These are phyloP conservation scores for Colletotrichum sp. DNA, from an alignment of 2,329 filamentous ascomycete genomes.

Conservation along the genomic window DNA sequence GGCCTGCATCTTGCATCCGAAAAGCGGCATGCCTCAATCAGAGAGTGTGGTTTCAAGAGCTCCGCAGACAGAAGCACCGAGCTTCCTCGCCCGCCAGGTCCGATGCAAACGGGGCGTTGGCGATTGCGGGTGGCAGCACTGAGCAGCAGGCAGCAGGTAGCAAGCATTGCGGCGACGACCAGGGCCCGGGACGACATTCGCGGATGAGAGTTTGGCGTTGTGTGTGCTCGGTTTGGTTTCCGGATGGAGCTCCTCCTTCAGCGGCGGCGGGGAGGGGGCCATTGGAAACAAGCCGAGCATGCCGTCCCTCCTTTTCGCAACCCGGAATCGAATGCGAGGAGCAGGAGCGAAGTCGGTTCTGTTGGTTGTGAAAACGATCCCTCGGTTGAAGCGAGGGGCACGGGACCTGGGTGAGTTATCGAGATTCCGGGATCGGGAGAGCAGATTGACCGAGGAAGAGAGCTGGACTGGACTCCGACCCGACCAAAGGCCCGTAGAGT, in stretches of 20 bases:
- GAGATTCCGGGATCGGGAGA: slow-evolving; percentile 4
- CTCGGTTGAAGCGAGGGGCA: background rate
- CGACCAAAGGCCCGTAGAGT: background rate
- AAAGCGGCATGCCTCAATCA: background rate
- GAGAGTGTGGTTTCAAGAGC: slow-evolving; percentile 11
- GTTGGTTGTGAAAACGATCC: background rate
- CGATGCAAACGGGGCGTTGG: background rate
- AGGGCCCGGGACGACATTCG: background rate
- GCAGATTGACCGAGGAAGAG: slow-evolving; percentile 6
- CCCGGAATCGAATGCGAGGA: background rate
- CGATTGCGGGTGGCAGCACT: background rate
- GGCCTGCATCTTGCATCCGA: slow-evolving; percentile 7
- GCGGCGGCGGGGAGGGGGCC: background rate
- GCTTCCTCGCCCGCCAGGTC: background rate
- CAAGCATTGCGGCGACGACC: background rate
- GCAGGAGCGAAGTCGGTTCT: background rate
- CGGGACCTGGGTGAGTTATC: background rate
- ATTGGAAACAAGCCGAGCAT: slow-evolving; percentile 6
- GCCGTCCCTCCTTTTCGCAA: slow-evolving; percentile 12
- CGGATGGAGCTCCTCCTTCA: background rate
- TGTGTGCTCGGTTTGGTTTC: slow-evolving; percentile 8
- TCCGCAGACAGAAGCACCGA: background rate
- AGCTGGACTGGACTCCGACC: background rate
- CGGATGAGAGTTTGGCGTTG: slow-evolving; percentile 1
- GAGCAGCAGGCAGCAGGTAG: background rate